Percentiles rank a stretch among this genome's conserved stretches.
These are phyloP conservation scores for Protea cynaroides DNA, from an alignment of 164 flowering plant genomes.

Conservation along the genomic window DNA sequence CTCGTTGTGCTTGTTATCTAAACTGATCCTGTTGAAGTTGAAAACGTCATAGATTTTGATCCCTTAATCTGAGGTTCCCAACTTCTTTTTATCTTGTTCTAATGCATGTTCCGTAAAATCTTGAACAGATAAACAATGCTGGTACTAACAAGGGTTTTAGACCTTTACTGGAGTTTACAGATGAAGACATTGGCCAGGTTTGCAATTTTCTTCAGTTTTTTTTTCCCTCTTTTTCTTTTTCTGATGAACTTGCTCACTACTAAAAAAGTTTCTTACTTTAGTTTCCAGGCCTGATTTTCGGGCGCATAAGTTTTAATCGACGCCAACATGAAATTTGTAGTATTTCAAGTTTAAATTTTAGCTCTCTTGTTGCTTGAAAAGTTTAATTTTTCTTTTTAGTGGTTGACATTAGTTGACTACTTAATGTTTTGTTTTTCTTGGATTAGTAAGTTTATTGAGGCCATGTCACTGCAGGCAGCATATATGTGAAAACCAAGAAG, in stretches of 20 bases:
- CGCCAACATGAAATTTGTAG: too few relatives aligned
- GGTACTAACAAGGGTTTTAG: conserved; percentile 94
- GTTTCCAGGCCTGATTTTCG: not conserved
- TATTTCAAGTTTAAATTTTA: too few relatives aligned
- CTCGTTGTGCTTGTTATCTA: not conserved
- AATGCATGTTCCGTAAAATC: conserved; percentile 6
- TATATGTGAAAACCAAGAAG: too few relatives aligned
- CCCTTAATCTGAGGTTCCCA: not conserved
- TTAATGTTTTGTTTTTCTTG: too few relatives aligned
- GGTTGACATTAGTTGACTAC: too few relatives aligned
- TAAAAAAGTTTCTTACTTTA: not conserved
- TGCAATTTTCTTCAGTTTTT: not conserved
- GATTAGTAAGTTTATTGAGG: too few relatives aligned
- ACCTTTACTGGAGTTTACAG: conserved; percentile 76
- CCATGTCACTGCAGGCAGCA: too few relatives aligned
- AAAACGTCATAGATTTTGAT: not conserved
- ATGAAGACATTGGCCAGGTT: conserved; percentile 91
- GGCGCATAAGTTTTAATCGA: not conserved
- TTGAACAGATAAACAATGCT: conserved; percentile 86
- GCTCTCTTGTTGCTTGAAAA: too few relatives aligned
- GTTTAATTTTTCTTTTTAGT: too few relatives aligned
- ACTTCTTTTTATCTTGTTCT: conserved; percentile 5
- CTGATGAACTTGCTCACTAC: too few relatives aligned
- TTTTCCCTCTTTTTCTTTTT: not conserved
- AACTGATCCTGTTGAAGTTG: not conserved